phyloP scores from a whole-genome alignment of 768 basidiomycete species.

The Naganishia vaughanmartiniae region DNA sequence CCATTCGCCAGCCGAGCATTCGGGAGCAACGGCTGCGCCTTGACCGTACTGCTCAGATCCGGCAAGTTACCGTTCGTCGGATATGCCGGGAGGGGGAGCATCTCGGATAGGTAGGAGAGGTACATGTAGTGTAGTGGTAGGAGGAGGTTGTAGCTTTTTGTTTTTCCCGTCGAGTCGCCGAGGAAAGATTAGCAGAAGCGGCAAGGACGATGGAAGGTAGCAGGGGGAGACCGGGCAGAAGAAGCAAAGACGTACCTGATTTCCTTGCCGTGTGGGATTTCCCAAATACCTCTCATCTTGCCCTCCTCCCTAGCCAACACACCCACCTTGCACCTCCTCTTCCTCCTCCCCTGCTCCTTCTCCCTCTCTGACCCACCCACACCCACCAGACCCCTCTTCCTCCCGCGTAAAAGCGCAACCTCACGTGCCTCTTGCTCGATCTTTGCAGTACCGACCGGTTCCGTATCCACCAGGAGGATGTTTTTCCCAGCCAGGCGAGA shows the following conservation, averaged over 20 bases:
- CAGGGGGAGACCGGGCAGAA: too few relatives aligned
- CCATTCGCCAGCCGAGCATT: conserved; percentile 15
- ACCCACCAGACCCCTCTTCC: conserved; percentile 17
- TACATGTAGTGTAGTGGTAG: conserved; percentile 44
- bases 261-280: conserved; percentile 28
- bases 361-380: conserved; percentile 25
- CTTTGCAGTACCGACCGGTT: neutral
- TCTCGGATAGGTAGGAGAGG: conserved; percentile 38
- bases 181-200: too few relatives aligned
- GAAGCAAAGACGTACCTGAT: conserved; percentile 38
- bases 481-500: conserved; percentile 40
- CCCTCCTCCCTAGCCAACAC: conserved; percentile 27
- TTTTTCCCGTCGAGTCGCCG: neutral
- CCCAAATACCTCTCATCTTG: conserved; percentile 18
- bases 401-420: conserved; percentile 34
- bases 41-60: neutral
- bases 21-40: conserved; percentile 3
- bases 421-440: conserved; percentile 28
- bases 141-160: conserved; percentile 38
- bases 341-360: conserved; percentile 33
- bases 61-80: conserved; percentile 27
- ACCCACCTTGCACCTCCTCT: conserved; percentile 35
- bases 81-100: conserved; percentile 36
- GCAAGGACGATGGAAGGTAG: too few relatives aligned
- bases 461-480: conserved; percentile 32